Percentiles rank a stretch among this genome's conserved stretches.
These are phyloP conservation scores for Helenozyma rhizophorensis DNA, from an alignment of 805 yeast species.

Conservation along the genomic window DNA sequence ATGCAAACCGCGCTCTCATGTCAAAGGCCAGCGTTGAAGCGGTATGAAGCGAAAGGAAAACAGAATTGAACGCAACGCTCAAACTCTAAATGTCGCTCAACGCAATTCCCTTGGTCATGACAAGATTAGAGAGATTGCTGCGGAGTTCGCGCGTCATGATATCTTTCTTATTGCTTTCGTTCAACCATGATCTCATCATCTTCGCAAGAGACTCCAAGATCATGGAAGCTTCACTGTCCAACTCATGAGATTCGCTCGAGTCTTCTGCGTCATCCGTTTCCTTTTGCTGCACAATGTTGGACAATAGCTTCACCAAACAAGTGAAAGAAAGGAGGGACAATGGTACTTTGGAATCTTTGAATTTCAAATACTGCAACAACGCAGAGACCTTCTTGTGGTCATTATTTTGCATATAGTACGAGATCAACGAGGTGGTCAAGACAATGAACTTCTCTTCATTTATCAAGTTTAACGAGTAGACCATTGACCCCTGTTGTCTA, in stretches of 20 bases:
- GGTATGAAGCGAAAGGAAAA: too few relatives aligned
- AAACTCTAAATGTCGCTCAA: slow-evolving; percentile 23
- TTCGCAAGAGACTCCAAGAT: slow-evolving; percentile 26
- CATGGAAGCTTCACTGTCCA: slow-evolving; percentile 5
- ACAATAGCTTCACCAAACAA: slow-evolving; percentile 23
- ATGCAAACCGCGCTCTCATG: too few relatives aligned
- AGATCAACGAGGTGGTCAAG: slow-evolving; percentile 22
- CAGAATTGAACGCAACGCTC: too few relatives aligned
- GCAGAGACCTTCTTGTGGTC: slow-evolving; percentile 16
- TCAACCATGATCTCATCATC: slow-evolving; percentile 27
- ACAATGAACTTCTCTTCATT: slow-evolving; percentile 32
- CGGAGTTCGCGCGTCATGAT: slow-evolving; percentile 21
- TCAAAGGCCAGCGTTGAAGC: too few relatives aligned
- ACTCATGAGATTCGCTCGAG: not conserved
- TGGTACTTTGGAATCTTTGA: slow-evolving; percentile 10
- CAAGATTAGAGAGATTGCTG: slow-evolving; percentile 24
- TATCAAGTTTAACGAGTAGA: slow-evolving; percentile 29
- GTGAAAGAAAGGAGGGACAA: slow-evolving; percentile 33
- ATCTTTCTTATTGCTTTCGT: slow-evolving; percentile 16
- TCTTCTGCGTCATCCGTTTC: slow-evolving; percentile 11
- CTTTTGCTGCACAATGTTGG: slow-evolving; percentile 11
- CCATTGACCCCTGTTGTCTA: slow-evolving; percentile 18
- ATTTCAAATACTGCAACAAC: slow-evolving; percentile 23
- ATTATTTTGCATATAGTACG: slow-evolving; percentile 17
- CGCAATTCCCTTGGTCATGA: slow-evolving; percentile 29